phyloP scores from a whole-genome alignment of 2,329 filamentous ascomycete species.

The Parastagonospora nodorum region DNA sequence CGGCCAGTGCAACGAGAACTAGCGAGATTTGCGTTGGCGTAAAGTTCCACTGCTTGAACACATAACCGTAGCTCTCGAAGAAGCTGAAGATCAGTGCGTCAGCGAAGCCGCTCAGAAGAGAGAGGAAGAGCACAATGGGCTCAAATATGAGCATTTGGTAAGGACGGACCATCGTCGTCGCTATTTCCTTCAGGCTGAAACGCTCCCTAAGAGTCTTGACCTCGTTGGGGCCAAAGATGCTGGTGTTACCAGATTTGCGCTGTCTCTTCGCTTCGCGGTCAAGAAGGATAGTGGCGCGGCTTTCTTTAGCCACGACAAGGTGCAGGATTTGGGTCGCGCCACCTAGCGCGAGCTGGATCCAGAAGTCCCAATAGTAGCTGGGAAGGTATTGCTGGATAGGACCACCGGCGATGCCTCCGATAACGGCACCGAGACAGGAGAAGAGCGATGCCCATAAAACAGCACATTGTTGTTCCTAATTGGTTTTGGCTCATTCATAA shows the following conservation, averaged over 20 bases:
- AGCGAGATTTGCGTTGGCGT: constrained; percentile 62
- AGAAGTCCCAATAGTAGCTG: constrained; percentile 75
- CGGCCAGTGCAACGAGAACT: constrained; percentile 61
- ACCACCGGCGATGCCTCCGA: constrained; percentile 80
- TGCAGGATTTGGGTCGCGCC: constrained; percentile 70
- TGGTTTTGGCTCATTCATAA: too few species aligned
- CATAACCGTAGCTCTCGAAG: constrained; percentile 70
- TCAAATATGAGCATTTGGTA: constrained; percentile 76
- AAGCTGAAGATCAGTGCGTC: constrained; percentile 81
- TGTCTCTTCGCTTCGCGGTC: constrained; percentile 76
- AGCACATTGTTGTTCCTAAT: constrained; percentile 70
- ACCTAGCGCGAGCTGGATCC: constrained; percentile 83
- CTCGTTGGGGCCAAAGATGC: constrained; percentile 74
- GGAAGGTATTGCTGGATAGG: constrained; percentile 69
- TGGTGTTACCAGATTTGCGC: constrained; percentile 58
- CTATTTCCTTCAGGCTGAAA: constrained; percentile 46
- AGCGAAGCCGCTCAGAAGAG: constrained; percentile 73
- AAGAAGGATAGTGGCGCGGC: constrained; percentile 74
- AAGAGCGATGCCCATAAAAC: constrained; percentile 62
- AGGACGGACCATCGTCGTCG: constrained; percentile 64
- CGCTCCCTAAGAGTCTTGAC: constrained; percentile 21
- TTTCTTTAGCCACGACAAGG: constrained; percentile 73
- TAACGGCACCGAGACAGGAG: constrained; percentile 69
- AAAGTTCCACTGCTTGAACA: constrained; percentile 72
- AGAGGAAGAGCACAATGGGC: constrained; percentile 73